Evolutionary conservation across 345 rosid species (phyloP).

Genomic region (Eucalyptus brandiana): DNA sequence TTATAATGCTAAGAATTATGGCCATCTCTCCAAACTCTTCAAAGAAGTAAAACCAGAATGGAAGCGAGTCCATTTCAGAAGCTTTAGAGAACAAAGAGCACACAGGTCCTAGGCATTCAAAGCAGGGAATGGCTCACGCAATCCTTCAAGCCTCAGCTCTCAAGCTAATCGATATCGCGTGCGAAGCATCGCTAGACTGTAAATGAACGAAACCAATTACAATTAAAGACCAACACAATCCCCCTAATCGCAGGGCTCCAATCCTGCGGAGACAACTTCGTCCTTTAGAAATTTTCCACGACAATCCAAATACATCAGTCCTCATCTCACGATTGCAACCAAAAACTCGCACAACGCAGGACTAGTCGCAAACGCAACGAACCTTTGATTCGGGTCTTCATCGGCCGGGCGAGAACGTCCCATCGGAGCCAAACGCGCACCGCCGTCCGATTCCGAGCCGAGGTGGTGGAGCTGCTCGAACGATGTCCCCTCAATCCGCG

Average conservation of each 20-base stretch:
- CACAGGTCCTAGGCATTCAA: not conserved
- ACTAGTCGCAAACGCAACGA: not conserved
- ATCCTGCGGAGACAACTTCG: not conserved
- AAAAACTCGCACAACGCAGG: not conserved
- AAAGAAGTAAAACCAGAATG: not conserved
- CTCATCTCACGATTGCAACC: not conserved
- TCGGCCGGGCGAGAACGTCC: conserved; percentile 13
- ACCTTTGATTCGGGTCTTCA: conserved; percentile 5
- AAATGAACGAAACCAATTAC: no score
- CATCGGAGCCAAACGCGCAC: not conserved
- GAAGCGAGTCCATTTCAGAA: not conserved
- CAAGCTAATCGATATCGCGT: no score
- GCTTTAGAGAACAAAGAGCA: not conserved
- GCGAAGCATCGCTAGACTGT: no score
- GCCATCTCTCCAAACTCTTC: not conserved
- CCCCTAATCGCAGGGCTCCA: no score
- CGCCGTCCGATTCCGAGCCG: not conserved
- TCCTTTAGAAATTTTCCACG: not conserved
- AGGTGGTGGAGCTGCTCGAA: not conserved
- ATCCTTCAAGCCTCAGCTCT: not conserved
- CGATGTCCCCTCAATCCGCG: not conserved
- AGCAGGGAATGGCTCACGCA: not conserved
- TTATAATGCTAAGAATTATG: not conserved
- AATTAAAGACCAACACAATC: accelerated
- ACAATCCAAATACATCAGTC: not conserved